Percentiles rank a stretch among this genome's conserved stretches.
phyloP scores from a whole-genome alignment of 2,329 filamentous ascomycete species.

The Cucurbitaria berberidis region DNA sequence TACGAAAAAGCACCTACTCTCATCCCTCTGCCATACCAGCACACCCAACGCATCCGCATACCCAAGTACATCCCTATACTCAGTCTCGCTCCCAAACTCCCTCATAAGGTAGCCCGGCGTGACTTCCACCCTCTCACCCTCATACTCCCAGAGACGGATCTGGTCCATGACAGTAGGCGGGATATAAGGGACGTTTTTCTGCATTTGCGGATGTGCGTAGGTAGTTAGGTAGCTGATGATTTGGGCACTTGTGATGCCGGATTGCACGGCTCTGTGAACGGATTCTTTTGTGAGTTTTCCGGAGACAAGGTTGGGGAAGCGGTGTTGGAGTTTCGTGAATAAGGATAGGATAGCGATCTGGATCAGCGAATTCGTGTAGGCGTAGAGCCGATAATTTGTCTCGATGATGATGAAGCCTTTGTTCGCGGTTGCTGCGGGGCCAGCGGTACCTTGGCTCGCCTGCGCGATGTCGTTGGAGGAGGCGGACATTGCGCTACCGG shows the following conservation, averaged over 20 bases:
- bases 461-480: constrained; percentile 65
- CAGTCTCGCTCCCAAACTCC: constrained; percentile 76
- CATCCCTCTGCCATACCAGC: constrained; percentile 82
- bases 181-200: constrained; percentile 75
- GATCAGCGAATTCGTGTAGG: constrained; percentile 91
- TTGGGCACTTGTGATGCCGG: constrained; percentile 92
- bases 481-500: constrained; percentile 51
- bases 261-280: constrained; percentile 82
- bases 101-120: constrained; percentile 85
- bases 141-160: constrained; percentile 95
- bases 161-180: constrained; percentile 97
- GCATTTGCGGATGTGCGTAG: constrained; percentile 95
- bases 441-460: constrained; percentile 11
- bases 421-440: constrained; percentile 40
- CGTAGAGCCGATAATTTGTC: constrained; percentile 97
- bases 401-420: constrained; percentile 93
- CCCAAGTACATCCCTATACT: constrained; percentile 72
- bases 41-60: constrained; percentile 92
- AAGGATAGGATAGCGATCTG: constrained; percentile 93
- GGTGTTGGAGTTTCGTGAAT: constrained; percentile 85
- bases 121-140: constrained; percentile 91
- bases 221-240: constrained; percentile 92
- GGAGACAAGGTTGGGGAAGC: constrained; percentile 92
- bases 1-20: constrained; percentile 85
- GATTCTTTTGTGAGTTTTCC: constrained; percentile 89